A percentile compares a stretch with the other conserved stretches of the same genome.
Conservation (phyloP, 1,284 basidiomycete genomes). For the Kwoniella shivajii region DNA sequence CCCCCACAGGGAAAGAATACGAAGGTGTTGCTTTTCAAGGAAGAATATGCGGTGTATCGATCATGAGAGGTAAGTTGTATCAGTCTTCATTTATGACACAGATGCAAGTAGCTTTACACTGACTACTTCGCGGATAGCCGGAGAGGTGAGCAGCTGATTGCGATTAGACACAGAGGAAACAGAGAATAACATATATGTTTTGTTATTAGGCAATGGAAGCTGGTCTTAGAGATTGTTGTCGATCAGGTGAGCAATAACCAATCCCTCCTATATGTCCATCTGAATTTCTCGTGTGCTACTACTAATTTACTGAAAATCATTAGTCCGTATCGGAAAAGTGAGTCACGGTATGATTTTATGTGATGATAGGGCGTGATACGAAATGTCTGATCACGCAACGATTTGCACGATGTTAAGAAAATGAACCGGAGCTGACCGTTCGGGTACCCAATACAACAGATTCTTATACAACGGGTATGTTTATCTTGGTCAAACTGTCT, state of each 20-base stretch:
- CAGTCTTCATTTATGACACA: no score
- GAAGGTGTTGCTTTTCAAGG: conserved; percentile 90
- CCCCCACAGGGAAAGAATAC: conserved; percentile 71
- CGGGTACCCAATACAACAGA: conserved; percentile 57
- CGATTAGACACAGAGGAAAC: neutral
- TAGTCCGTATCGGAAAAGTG: conserved; percentile 55
- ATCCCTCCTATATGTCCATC: no score
- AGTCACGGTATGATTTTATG: conserved; percentile 9
- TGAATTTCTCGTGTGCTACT: no score
- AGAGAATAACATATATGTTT: neutral
- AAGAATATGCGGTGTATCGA: conserved; percentile 92
- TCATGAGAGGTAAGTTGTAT: conserved; percentile 63
- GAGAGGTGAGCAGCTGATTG: conserved; percentile 63
- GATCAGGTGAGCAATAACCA: conserved; percentile 53
- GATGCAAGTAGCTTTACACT: neutral
- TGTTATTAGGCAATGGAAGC: conserved; percentile 82
- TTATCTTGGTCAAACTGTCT: neutral
- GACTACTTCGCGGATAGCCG: conserved; percentile 55
- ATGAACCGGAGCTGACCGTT: conserved; percentile 10
- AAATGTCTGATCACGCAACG: neutral
- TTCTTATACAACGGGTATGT: conserved; percentile 84
- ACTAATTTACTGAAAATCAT: conserved; percentile 12
- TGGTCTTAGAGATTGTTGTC: conserved; percentile 88
- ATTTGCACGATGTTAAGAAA: neutral
- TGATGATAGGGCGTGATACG: neutral